Conservation (phyloP, 2,329 filamentous ascomycete genomes). For the Conoideocrella luteorostrata region DNA sequence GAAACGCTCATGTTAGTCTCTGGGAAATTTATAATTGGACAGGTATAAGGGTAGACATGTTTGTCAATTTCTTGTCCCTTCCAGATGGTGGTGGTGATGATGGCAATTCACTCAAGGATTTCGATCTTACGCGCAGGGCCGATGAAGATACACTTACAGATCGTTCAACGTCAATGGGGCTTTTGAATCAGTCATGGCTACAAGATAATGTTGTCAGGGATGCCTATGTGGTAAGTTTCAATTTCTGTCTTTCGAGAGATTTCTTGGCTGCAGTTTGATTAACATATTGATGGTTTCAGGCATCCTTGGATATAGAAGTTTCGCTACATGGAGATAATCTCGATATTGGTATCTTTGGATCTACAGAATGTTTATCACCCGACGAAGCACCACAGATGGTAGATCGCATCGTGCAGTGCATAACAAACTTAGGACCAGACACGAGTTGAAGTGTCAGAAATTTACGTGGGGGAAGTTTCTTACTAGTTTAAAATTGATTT, state of each 20-base stretch:
- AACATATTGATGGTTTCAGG: slow-evolving; percentile 16
- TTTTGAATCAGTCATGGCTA: slow-evolving; percentile 10
- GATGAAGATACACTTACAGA: neutral
- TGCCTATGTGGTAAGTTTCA: slow-evolving; percentile 22
- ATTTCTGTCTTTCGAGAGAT: neutral
- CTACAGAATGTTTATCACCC: slow-evolving; percentile 18
- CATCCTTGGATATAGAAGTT: slow-evolving; percentile 35
- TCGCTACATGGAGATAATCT: slow-evolving; percentile 24
- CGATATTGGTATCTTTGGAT: slow-evolving; percentile 36
- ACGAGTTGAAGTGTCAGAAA: no score
- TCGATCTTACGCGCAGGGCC: neutral
- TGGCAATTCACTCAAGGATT: neutral
- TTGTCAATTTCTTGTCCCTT: slow-evolving; percentile 73
- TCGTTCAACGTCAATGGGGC: neutral
- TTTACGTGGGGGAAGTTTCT: no score
- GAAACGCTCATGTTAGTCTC: slow-evolving; percentile 53
- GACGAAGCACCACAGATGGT: slow-evolving; percentile 21
- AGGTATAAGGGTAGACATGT: slow-evolving; percentile 60
- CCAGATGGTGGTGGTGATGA: slow-evolving; percentile 20
- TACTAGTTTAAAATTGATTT: no score
- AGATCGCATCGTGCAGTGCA: slow-evolving; percentile 15
- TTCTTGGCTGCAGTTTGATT: slow-evolving; percentile 4
- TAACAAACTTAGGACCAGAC: no score
- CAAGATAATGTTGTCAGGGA: slow-evolving; percentile 18
- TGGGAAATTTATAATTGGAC: slow-evolving; percentile 73